Base-by-base conservation (phyloP, 257 asterid species). In the Capsicum baccatum region DNA sequence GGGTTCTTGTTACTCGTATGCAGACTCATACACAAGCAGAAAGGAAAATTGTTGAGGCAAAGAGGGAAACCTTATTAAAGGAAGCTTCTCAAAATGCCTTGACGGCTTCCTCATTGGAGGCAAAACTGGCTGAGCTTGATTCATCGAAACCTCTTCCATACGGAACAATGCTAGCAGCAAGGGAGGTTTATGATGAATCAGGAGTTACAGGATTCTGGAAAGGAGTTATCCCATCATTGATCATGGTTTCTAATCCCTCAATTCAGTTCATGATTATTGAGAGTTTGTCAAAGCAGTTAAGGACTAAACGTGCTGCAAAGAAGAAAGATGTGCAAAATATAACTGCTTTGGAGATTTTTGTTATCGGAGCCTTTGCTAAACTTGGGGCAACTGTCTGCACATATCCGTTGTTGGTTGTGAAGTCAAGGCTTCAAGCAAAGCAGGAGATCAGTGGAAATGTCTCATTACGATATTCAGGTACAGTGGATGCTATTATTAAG, bases 381-480 rank as follows among this genome's bases (percentile, higher is more conserved):
- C 97, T 95, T 58, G 99, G 99, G 85, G 99, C 98, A 85, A 95
- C 99, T 79, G 86, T 95, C 79, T 90, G 87, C 84, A 95, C 99
- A 85, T 95, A 95, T 85, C 99, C 99, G 39, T 89, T 95, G 88
- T 89, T 95, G 87, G 98, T 95, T 74, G 99, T 95, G 93, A 98
- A 95, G 99, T 91, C 99, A n/a, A 91, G 99, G 86, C 98, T 95
- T 86, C 99, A 95, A 93, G 99, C 99, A 56, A 95, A 92, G 90
- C 99, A 95, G 92, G 99, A 95, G 84, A 94, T 95, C 80, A 97
- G 98, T 71, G 95, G 97, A 80, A 92, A 89, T 85, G 50, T 87
- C 39, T 91, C 96, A 17, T 88, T 88, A 84, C 89, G 97, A 94
- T 95, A 95, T 88, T 92, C 99, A 91, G 99, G 98, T 73, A 95